Percentiles rank a stretch among this genome's conserved stretches.
phyloP scores from a whole-genome alignment of 106 monocot genomes.

The Acanthochlamys bracteata region DNA sequence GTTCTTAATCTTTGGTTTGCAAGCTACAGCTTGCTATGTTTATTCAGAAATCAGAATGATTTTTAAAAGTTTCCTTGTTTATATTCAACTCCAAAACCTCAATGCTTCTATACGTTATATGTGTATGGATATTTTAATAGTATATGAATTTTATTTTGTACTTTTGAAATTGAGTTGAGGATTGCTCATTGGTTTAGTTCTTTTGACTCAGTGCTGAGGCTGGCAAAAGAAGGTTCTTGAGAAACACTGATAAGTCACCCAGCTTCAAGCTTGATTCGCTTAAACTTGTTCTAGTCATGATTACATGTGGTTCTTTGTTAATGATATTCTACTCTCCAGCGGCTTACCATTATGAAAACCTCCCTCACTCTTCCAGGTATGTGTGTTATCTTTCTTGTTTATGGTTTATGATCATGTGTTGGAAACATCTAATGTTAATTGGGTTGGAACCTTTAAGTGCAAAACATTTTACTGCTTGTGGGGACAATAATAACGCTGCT shows the following conservation, averaged over 20 bases:
- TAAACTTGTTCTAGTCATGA: constrained; percentile 22
- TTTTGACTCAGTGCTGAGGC: constrained; percentile 23
- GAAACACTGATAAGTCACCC: constrained; percentile 19
- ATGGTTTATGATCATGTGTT: neutral
- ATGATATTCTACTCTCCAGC: constrained; percentile 19
- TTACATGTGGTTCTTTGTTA: constrained; percentile 22
- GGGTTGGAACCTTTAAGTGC: no score
- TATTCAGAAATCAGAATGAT: no score
- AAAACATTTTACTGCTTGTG: no score
- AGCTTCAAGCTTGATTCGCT: constrained; percentile 22
- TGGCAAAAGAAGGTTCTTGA: constrained; percentile 16
- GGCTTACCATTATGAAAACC: constrained; percentile 5
- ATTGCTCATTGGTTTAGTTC: neutral
- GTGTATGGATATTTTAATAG: no score
- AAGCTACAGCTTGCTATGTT: no score
- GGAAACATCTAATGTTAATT: no score
- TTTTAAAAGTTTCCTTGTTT: no score
- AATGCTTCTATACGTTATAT: no score
- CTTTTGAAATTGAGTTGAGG: no score
- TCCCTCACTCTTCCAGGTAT: constrained; percentile 15
- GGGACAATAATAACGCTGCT: neutral
- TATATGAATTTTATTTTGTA: no score
- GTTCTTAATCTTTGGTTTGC: no score
- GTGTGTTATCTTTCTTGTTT: neutral
- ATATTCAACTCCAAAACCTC: no score